Conservation (phyloP, 768 basidiomycete species). For the Naematelia encephala region DNA sequence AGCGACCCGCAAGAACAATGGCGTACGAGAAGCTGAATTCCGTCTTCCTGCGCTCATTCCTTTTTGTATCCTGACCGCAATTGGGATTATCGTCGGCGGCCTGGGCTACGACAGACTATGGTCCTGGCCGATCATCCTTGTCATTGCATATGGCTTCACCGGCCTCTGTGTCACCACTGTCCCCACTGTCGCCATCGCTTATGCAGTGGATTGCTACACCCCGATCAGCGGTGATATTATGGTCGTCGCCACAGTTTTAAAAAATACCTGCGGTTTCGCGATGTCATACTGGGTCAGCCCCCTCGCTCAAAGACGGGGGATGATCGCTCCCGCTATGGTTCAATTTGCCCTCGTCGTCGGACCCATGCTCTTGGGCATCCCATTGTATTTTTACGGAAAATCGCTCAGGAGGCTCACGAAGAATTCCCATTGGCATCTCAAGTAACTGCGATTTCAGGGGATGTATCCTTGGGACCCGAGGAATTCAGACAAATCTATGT, state of each 20-base stretch:
- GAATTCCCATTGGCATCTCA: no score
- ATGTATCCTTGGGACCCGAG: no score
- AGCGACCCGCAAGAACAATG: background rate
- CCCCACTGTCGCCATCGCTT: background rate
- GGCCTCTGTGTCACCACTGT: background rate
- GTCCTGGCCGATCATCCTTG: no score
- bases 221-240: slow-evolving; percentile 1
- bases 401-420: no score
- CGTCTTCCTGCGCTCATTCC: slow-evolving; percentile 1
- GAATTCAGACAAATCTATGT: no score
- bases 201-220: slow-evolving; percentile 3
- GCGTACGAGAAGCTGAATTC: background rate
- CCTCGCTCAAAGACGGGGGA: background rate
- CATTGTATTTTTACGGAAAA: background rate
- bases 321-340: background rate
- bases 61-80: no score
- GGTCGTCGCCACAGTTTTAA: background rate
- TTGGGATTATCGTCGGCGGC: background rate
- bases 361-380: background rate
- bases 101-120: background rate
- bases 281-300: background rate
- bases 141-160: no score
- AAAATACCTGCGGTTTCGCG: background rate
- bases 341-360: background rate
- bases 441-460: no score